phyloP scores from a whole-genome alignment of 2,329 filamentous ascomycete genomes.

The Harringtonia lauricola region DNA sequence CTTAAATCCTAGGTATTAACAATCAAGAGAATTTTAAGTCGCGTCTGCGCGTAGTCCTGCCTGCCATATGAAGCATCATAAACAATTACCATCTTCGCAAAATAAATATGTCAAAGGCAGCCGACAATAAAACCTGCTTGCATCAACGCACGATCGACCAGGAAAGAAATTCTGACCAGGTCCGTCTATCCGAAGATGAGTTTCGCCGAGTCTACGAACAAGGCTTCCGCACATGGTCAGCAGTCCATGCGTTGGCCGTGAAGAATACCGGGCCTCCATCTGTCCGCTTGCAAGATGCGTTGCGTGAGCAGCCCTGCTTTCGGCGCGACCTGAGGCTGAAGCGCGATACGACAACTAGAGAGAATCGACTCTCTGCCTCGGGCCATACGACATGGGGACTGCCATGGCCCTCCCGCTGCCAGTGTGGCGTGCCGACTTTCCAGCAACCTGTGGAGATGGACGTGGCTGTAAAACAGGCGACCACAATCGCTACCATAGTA shows the following conservation, averaged over 20 bases:
- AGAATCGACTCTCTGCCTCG: slow-evolving; percentile 3
- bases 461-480: slow-evolving; percentile 2
- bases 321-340: slow-evolving; percentile 4
- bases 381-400: slow-evolving; percentile 4
- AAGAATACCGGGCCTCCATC: slow-evolving; percentile 10
- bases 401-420: background rate
- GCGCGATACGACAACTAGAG: slow-evolving; percentile 1
- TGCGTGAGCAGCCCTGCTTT: slow-evolving; percentile 1
- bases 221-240: slow-evolving; percentile 1
- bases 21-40: too few relatives aligned
- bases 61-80: too few relatives aligned
- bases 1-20: too few relatives aligned
- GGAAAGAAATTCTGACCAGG: too few relatives aligned
- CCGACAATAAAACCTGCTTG: too few relatives aligned
- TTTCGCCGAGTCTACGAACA: slow-evolving; percentile 1
- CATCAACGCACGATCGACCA: too few relatives aligned
- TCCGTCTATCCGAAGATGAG: slow-evolving; percentile 1
- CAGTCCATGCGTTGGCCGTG: slow-evolving; percentile 1
- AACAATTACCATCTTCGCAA: too few relatives aligned
- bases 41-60: too few relatives aligned
- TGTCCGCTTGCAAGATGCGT: slow-evolving; percentile 1
- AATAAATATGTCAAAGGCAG: too few relatives aligned
- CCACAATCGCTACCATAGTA: background rate
- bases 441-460: slow-evolving; percentile 4
- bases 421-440: slow-evolving; percentile 1